Evolutionary conservation across 768 basidiomycete genomes (phyloP).

Genomic region (Infundibulicybe gibba): DNA sequence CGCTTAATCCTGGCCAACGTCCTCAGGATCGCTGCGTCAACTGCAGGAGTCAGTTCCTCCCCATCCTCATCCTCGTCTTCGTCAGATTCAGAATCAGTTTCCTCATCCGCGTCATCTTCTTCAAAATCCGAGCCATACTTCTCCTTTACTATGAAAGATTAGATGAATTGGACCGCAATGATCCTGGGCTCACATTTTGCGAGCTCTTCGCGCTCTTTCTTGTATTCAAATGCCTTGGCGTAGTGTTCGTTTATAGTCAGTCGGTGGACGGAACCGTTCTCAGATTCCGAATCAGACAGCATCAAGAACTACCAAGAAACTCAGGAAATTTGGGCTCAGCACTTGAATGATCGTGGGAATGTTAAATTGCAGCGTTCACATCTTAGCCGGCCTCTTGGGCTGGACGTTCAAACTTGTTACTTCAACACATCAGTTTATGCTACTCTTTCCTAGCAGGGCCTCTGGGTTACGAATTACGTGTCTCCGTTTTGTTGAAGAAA

Average conservation of each 20-base stretch:
- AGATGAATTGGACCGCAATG: neutral
- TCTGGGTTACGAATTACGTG: too few species aligned
- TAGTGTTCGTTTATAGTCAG: conserved; percentile 73
- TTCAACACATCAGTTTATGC: too few species aligned
- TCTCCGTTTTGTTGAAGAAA: too few species aligned
- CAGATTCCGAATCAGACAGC: conserved; percentile 39
- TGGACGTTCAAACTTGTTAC: too few species aligned
- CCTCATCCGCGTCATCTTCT: conserved; percentile 42
- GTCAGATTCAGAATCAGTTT: conserved; percentile 67
- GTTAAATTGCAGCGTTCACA: too few species aligned
- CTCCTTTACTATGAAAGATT: conserved; percentile 60
- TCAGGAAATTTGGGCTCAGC: too few species aligned
- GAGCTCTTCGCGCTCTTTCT: conserved; percentile 85
- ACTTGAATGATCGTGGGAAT: too few species aligned
- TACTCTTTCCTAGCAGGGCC: too few species aligned
- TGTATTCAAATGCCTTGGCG: conserved; percentile 79
- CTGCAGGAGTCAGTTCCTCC: conserved; percentile 87
- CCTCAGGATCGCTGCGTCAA: conserved; percentile 91
- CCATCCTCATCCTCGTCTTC: conserved; percentile 94
- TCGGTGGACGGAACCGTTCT: conserved; percentile 37
- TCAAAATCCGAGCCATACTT: conserved; percentile 81
- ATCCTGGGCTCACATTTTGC: conserved; percentile 57
- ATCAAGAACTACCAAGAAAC: conserved; percentile 17
- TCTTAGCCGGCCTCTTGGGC: too few species aligned
- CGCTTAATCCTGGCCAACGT: conserved; percentile 83